Percentiles rank a stretch among this genome's conserved stretches.
Evolutionary conservation across 306 rosid species (phyloP).

Genomic region (Vigna reflexopilosa): DNA sequence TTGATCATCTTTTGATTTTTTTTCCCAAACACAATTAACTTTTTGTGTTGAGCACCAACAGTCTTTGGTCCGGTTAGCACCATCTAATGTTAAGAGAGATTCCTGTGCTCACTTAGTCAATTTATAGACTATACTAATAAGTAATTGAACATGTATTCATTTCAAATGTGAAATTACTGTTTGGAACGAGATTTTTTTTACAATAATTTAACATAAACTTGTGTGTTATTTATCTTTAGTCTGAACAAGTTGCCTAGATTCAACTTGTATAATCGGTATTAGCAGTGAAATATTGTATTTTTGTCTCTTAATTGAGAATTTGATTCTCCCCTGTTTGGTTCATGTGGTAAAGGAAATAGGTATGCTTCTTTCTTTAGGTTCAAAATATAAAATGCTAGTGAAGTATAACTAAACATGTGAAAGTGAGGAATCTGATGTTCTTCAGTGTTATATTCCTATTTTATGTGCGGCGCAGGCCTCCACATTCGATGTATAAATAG

Average conservation of each 20-base stretch:
- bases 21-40: background rate
- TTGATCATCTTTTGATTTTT: slow-evolving; percentile 11
- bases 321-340: slow-evolving; percentile 12
- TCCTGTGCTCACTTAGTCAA: background rate
- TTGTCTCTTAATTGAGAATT: background rate
- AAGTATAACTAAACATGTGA: background rate
- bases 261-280: background rate
- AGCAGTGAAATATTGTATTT: background rate
- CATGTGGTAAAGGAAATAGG: background rate
- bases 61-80: background rate
- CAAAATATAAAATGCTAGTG: background rate
- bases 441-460: background rate
- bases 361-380: background rate
- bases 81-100: slow-evolving; percentile 1
- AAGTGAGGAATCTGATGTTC: background rate
- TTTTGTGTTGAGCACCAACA: background rate
- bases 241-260: background rate
- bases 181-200: background rate
- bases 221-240: background rate
- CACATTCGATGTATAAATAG: no score
- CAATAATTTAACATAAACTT: background rate
- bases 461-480: no score
- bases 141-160: slow-evolving; percentile 4
- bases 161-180: background rate
- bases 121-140: background rate